Evolutionary conservation across 176 grass and related monocot genomes (phyloP), one percentile per base, ranked within the genome.

Genomic region (Carex scoparia): DNA sequence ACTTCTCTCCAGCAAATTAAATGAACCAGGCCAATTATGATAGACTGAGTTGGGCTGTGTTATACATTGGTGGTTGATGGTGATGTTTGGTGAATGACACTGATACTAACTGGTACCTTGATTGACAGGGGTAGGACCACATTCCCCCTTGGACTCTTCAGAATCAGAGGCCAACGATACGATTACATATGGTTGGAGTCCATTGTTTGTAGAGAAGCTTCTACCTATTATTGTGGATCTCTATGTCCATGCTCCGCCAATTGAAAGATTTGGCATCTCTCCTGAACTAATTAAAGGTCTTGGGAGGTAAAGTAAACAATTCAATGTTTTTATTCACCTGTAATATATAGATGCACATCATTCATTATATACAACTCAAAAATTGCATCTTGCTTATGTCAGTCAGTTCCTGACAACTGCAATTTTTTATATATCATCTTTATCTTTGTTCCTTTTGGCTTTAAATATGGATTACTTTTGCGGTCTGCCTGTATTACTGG

Each of bases 171-270:
- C 67, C 67, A 90, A 87, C 84, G 88, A 85, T 80, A 56, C 27
- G 2, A 23, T 84, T 80, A 75, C 83, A 53, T 90, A 57, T 86
- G 88, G 90, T 81, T 98, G 91, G 91, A 92, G 88, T 69, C 80
- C 88, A 78, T 81, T 94, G 61, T 98, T 98, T 88, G 71, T 91
- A 81, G 91, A 95, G 93, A 98, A 92, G 84, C 89, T 98, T 88
- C 84, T 98, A 80, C 93, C 96, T 11, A 89, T 94, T 48, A 92
- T 98, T 89, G 88, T 89, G 33, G 89, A 95, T 60, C 86, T 98
- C 8, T 95, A 94, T 86, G 59, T 98, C 66, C 93, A 98, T 79
- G 93, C 96, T 64, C 88, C 95, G 23, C 85, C 88, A 86, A 92
- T 84, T 88, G 91, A 95, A 90, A 92, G 91, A 89, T 95, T 88